Conservation (phyloP, 2,329 filamentous ascomycete genomes). For the Monosporascus sp. region DNA sequence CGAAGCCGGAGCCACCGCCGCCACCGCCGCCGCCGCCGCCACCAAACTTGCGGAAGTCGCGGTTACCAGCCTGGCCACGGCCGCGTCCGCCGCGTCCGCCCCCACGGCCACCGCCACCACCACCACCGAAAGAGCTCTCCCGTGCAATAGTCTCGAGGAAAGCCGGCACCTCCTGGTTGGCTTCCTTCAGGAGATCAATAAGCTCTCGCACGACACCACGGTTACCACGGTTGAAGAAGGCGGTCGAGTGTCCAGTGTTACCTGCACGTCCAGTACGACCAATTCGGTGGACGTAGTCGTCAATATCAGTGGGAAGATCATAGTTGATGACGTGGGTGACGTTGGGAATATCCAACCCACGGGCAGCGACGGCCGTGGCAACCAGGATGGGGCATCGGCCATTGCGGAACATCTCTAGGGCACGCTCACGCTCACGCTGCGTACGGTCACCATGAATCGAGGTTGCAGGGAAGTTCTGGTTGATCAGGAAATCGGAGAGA, state of each 20-base stretch:
- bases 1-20: conserved; percentile 34
- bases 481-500: conserved; percentile 95
- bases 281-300: conserved; percentile 98
- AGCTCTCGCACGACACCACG: conserved; percentile 95
- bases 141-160: conserved; percentile 98
- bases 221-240: conserved; percentile 99
- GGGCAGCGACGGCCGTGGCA: conserved; percentile 90
- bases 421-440: conserved; percentile 97
- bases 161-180: conserved; percentile 89
- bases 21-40: conserved; percentile 41
- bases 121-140: conserved; percentile 75
- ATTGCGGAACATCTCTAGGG: conserved; percentile 94
- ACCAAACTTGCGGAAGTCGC: conserved; percentile 82
- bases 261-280: conserved; percentile 99
- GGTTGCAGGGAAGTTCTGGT: conserved; percentile 96
- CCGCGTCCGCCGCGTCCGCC: conserved; percentile 64
- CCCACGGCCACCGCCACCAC: conserved; percentile 57
- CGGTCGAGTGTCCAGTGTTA: conserved; percentile 96
- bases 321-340: conserved; percentile 99
- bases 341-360: conserved; percentile 89
- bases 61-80: conserved; percentile 65
- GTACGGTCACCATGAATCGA: conserved; percentile 98
- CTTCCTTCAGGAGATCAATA: conserved; percentile 96
- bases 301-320: conserved; percentile 96
- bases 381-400: conserved; percentile 94